Evolutionary conservation across 371 early-diverging fungal species (phyloP).

Genomic region (Synchytrium microbalum): DNA sequence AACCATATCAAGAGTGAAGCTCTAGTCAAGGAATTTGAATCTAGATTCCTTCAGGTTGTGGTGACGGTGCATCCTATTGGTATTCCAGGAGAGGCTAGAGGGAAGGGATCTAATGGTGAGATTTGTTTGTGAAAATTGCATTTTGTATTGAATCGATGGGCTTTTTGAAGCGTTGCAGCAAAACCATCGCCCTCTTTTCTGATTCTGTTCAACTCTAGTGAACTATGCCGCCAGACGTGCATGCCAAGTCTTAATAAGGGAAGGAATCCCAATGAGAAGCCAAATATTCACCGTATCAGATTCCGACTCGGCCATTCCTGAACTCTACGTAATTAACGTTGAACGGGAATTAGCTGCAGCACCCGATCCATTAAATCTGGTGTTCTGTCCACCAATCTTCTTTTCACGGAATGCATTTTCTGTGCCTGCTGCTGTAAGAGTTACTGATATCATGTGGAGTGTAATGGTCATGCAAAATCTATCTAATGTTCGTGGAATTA

Average conservation of each 20-base stretch:
- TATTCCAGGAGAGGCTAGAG: constrained; percentile 51
- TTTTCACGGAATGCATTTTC: constrained; percentile 38
- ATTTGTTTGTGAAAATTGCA: neutral
- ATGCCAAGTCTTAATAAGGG: constrained; percentile 14
- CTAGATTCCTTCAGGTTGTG: constrained; percentile 37
- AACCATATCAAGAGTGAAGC: constrained; percentile 38
- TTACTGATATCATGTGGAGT: constrained; percentile 56
- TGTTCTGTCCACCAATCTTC: constrained; percentile 10
- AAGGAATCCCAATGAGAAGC: constrained; percentile 8
- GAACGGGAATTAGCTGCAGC: constrained; percentile 1
- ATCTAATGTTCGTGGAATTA: constrained; percentile 39
- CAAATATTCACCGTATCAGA: constrained; percentile 39
- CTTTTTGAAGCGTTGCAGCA: too few species aligned
- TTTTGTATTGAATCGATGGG: too few species aligned
- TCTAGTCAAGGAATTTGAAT: constrained; percentile 32
- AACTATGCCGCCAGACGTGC: constrained; percentile 32
- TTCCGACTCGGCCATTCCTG: constrained; percentile 44
- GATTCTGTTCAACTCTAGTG: constrained; percentile 13
- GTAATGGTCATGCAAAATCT: constrained; percentile 55
- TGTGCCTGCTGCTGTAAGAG: constrained; percentile 53
- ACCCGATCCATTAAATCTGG: constrained; percentile 2
- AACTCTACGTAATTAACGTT: constrained; percentile 26
- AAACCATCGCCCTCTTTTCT: constrained; percentile 7
- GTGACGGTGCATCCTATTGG: constrained; percentile 48
- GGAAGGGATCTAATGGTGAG: constrained; percentile 49